Percentiles rank a stretch among this genome's conserved stretches.
These are phyloP conservation scores for Gracilariopsis chorda DNA, from an alignment of 23 red algal species.

Conservation along the genomic window DNA sequence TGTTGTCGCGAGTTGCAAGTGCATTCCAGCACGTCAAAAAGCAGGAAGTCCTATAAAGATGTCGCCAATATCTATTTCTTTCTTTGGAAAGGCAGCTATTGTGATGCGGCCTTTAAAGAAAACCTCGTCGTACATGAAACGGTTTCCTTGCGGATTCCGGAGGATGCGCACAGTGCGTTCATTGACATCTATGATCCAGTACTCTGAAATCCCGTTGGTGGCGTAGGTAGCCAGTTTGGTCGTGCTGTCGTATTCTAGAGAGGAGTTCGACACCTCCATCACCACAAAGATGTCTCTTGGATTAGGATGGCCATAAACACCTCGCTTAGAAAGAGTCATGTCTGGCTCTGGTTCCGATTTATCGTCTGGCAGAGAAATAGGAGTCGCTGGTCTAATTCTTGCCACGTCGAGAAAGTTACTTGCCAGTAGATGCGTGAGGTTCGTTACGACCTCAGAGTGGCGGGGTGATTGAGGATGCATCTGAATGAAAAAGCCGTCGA, in stretches of 20 bases:
- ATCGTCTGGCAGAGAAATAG: conserved; percentile 7
- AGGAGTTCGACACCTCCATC: conserved; percentile 13
- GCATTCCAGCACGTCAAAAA: conserved; percentile 17
- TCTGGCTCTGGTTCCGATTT: conserved; percentile 28
- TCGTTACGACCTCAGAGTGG: background rate
- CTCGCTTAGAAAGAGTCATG: background rate
- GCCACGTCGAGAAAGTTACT: conserved; percentile 2
- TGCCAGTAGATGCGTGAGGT: background rate
- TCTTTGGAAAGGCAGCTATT: conserved; percentile 15
- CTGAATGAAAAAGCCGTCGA: too few relatives aligned
- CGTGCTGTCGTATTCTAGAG: background rate
- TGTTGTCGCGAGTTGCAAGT: conserved; percentile 25
- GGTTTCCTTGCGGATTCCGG: conserved; percentile 18
- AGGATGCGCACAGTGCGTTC: conserved; percentile 9
- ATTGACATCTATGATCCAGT: conserved; percentile 20
- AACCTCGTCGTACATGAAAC: conserved; percentile 19
- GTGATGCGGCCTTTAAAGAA: background rate
- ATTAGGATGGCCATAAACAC: background rate
- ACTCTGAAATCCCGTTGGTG: conserved; percentile 13
- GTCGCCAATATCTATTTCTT: conserved; percentile 1
- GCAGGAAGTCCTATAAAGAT: conserved; percentile 5
- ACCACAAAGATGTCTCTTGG: conserved; percentile 22
- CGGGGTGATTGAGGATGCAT: too few relatives aligned
- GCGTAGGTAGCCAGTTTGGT: background rate
- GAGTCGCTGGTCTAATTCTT: background rate